Evolutionary conservation across 2,329 filamentous ascomycete species (phyloP).

Genomic region (Colletotrichum somersetense): DNA sequence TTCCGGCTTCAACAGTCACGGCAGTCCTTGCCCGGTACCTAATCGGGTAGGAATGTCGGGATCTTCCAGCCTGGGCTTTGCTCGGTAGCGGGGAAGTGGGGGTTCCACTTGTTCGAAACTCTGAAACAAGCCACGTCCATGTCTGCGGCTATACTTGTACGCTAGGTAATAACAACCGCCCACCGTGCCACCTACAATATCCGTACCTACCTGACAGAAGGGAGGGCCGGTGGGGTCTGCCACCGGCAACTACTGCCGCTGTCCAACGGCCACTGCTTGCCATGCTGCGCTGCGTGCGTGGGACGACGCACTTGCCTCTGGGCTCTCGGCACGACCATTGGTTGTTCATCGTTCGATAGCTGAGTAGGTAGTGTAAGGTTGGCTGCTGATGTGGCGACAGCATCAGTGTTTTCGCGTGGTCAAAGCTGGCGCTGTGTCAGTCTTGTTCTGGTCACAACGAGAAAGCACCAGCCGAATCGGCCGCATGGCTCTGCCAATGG

Average conservation of each 20-base stretch:
- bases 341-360: neutral
- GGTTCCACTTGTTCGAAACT: neutral
- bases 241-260: neutral
- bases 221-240: constrained; percentile 5
- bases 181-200: neutral
- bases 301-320: neutral
- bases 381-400: neutral
- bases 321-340: neutral
- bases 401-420: neutral
- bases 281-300: neutral
- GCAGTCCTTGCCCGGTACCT: neutral
- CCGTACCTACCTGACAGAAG: too few relatives aligned
- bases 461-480: constrained; percentile 25
- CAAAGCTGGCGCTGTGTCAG: constrained; percentile 15
- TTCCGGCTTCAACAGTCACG: neutral
- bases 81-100: neutral
- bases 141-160: constrained; percentile 14
- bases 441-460: constrained; percentile 11
- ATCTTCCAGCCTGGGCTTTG: neutral
- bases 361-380: neutral
- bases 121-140: constrained; percentile 40
- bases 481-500: neutral
- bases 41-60: neutral
- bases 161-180: neutral
- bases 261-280: constrained; percentile 17